These are phyloP conservation scores for Suhomyces vadensis DNA, from an alignment of 805 yeast species.

Conservation along the genomic window DNA sequence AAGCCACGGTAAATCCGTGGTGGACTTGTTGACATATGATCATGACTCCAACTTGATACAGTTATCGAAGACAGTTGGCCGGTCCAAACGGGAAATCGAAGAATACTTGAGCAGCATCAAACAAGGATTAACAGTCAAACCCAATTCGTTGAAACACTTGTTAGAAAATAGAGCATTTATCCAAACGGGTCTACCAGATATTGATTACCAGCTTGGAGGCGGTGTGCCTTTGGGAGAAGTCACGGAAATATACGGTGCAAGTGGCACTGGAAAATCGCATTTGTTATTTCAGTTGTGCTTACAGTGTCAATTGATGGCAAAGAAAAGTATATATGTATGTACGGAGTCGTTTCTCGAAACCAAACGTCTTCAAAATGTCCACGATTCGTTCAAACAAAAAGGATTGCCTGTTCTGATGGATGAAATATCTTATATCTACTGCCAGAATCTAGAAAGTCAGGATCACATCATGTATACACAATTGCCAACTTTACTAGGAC, in stretches of 20 bases:
- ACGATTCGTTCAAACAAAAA: constrained; percentile 11
- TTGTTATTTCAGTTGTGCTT: constrained; percentile 65
- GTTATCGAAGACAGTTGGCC: constrained; percentile 23
- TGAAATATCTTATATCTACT: constrained; percentile 53
- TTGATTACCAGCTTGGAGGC: constrained; percentile 32
- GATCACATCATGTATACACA: constrained; percentile 72
- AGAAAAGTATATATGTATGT: constrained; percentile 53
- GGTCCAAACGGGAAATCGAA: constrained; percentile 30
- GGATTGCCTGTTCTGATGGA: constrained; percentile 24
- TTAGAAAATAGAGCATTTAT: constrained; percentile 6
- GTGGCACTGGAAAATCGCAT: constrained; percentile 88
- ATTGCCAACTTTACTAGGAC: constrained; percentile 51
- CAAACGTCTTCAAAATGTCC: constrained; percentile 46
- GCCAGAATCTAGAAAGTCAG: constrained; percentile 69
- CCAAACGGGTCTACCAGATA: constrained; percentile 24
- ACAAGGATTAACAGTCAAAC: constrained; percentile 8
- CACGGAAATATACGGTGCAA: constrained; percentile 78
- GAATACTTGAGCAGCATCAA: constrained; percentile 17
- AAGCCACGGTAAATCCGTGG: constrained; percentile 26
- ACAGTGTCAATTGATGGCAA: constrained; percentile 44
- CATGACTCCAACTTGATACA: constrained; percentile 13
- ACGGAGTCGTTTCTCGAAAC: constrained; percentile 79
- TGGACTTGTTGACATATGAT: constrained; percentile 24
- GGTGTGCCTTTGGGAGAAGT: constrained; percentile 33
- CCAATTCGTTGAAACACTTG: background rate